phyloP scores from a whole-genome alignment of 148 eudicot genomes.

The Cornus kousa region DNA sequence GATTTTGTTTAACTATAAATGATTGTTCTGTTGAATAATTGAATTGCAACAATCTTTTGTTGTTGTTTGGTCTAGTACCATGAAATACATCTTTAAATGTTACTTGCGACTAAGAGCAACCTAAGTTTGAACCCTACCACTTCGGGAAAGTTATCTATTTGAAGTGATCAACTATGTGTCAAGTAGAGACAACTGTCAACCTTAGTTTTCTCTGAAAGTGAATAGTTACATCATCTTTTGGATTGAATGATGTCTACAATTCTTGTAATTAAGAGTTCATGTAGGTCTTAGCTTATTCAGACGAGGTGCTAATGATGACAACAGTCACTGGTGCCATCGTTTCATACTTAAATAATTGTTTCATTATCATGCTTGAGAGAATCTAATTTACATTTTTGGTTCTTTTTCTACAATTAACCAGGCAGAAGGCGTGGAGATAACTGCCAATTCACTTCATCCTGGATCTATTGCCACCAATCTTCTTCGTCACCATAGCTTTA shows the following conservation, averaged over 20 bases:
- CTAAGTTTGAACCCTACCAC: too few relatives aligned
- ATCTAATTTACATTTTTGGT: not conserved
- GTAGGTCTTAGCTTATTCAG: not conserved
- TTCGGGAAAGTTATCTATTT: too few relatives aligned
- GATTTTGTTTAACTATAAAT: too few relatives aligned
- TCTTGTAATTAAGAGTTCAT: not conserved
- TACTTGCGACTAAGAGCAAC: too few relatives aligned
- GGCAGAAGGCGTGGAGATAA: constrained; percentile 77
- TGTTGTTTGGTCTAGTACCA: too few relatives aligned
- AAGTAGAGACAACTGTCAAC: not conserved
- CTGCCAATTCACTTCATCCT: constrained; percentile 87
- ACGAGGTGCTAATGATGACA: not conserved
- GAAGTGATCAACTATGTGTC: not conserved
- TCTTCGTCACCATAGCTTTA: constrained; percentile 48
- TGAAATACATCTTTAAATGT: too few relatives aligned
- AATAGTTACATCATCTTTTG: not conserved
- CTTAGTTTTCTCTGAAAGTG: not conserved
- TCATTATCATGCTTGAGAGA: not conserved
- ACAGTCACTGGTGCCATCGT: not conserved
- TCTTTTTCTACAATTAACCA: constrained; percentile 19
- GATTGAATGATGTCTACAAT: not conserved
- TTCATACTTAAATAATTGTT: not conserved
- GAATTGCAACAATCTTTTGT: too few relatives aligned
- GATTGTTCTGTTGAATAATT: too few relatives aligned
- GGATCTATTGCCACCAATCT: constrained; percentile 83